Base-by-base conservation (phyloP, 495 filamentous ascomycete species). In the Apodospora peruviana region DNA sequence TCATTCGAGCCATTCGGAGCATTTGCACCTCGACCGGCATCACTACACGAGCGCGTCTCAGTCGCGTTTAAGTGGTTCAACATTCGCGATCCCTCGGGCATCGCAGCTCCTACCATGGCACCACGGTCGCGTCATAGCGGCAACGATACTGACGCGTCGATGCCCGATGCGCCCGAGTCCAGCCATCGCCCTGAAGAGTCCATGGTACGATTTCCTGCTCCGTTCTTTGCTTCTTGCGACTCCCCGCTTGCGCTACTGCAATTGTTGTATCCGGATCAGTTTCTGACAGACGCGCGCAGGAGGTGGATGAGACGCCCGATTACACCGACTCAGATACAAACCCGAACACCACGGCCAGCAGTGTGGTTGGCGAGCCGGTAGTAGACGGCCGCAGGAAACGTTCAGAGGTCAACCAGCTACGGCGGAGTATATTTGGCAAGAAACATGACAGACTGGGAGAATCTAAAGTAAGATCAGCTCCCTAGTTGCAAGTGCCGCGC, bases 261-360 rank as follows among this genome's bases (percentile, higher is more conserved):
- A 52, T 44, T 14, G 21, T 38, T 18, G 11, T 16, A 34, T 27
- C 21, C 34, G 10, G 14, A 24, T 43, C 45, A 41, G 32, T 25
- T 14, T n/a, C 65, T 68, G 41, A 64, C 51, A 2, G 3, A 38
- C 23, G 29, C 40, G n/a, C 55, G 22, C 40, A 88, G 84, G 79
- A 82, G 14, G 77, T 85, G 42, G 83, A 89, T 62, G 87, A 91
- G 43, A 91, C 87, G 10, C 87, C 86, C 25, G 87, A 91, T 47
- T 90, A 86, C 58, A 89, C 87, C 51, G 90, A 96, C 59, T 91
- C 32, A 7, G 90, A 96, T 62, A 94, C 90, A 14, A 90, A 94
- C 57, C 88, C 88, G 2, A 94, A 94, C 52, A 94, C 90, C 5
- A 91, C 87, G 34, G 88, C 86, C 48, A 95, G 86, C 73, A 95